These are phyloP conservation scores for Ogataea polymorpha DNA, from an alignment of 805 yeast genomes.

Conservation along the genomic window DNA sequence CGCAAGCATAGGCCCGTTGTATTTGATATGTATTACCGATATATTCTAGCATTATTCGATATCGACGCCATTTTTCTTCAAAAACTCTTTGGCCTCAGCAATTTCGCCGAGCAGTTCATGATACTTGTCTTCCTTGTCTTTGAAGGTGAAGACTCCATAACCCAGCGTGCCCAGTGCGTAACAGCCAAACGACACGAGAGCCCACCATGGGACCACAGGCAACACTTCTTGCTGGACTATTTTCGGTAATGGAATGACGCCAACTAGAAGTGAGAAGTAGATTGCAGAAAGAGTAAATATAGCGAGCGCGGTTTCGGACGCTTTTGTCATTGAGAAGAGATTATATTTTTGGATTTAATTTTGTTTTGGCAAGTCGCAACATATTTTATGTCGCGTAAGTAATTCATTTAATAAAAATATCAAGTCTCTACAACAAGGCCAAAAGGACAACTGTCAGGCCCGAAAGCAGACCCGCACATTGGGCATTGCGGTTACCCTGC, in stretches of 20 bases:
- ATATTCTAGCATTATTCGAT: conserved; percentile 29
- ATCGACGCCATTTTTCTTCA: conserved; percentile 53
- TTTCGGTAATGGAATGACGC: conserved; percentile 53
- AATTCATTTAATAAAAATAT: background rate
- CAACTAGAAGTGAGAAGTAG: conserved; percentile 49
- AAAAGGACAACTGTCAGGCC: conserved; percentile 35
- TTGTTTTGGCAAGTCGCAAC: background rate
- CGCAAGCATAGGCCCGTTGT: background rate
- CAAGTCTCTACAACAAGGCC: conserved; percentile 33
- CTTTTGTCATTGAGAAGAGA: conserved; percentile 53
- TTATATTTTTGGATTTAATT: conserved; percentile 1
- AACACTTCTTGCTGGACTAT: conserved; percentile 49
- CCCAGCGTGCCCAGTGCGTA: conserved; percentile 68
- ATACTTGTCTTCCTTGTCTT: conserved; percentile 68
- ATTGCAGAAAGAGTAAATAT: conserved; percentile 46
- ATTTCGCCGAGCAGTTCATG: conserved; percentile 56
- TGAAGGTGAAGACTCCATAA: conserved; percentile 64
- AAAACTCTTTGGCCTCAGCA: conserved; percentile 58
- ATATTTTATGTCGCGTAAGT: too few species aligned
- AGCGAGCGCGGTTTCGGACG: conserved; percentile 54
- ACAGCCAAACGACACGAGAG: conserved; percentile 62
- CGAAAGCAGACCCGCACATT: conserved; percentile 29
- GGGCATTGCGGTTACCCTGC: conserved; percentile 23
- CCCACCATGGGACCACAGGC: conserved; percentile 72
- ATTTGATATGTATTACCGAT: background rate